phyloP scores from a whole-genome alignment of 2,329 filamentous ascomycete species.

The Daldinia eschscholtzii region DNA sequence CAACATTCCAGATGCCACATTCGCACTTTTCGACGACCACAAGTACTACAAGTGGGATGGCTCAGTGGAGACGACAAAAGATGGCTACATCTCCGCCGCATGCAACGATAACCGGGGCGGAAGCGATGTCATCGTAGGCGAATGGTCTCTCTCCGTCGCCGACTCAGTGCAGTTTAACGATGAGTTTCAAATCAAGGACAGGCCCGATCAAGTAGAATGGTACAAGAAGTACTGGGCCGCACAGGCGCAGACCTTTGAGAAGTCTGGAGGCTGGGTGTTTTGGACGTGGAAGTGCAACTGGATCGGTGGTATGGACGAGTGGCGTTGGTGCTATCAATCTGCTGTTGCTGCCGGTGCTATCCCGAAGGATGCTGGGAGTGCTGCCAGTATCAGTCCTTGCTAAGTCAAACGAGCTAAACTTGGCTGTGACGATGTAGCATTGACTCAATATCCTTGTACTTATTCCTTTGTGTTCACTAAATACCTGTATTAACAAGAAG shows the following conservation, averaged over 20 bases:
- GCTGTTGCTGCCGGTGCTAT: conserved; percentile 48
- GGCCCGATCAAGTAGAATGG: conserved; percentile 59
- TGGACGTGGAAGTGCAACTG: conserved; percentile 69
- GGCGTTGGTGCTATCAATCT: conserved; percentile 63
- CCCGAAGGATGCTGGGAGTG: conserved; percentile 46
- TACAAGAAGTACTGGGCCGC: conserved; percentile 70
- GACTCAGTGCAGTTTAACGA: conserved; percentile 60
- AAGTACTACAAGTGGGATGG: conserved; percentile 60
- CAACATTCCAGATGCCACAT: conserved; percentile 55
- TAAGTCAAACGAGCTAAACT: conserved; percentile 10
- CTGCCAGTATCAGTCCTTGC: conserved; percentile 41
- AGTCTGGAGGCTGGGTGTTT: conserved; percentile 67
- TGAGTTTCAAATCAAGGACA: conserved; percentile 55
- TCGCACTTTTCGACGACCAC: conserved; percentile 53
- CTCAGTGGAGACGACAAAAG: conserved; percentile 58
- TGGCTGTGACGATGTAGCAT: neutral
- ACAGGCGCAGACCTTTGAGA: conserved; percentile 68
- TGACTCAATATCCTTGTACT: neutral
- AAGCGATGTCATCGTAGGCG: conserved; percentile 66
- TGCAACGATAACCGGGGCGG: conserved; percentile 60
- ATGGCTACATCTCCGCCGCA: conserved; percentile 62
- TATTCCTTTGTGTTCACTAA: conserved; percentile 1
- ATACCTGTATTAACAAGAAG: neutral
- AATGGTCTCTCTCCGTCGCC: conserved; percentile 68
- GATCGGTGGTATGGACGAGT: conserved; percentile 58